A percentile compares a stretch with the other conserved stretches of the same genome.
Evolutionary conservation across 2,329 filamentous ascomycete species (phyloP).

Genomic region (Fusarium equiseti): DNA sequence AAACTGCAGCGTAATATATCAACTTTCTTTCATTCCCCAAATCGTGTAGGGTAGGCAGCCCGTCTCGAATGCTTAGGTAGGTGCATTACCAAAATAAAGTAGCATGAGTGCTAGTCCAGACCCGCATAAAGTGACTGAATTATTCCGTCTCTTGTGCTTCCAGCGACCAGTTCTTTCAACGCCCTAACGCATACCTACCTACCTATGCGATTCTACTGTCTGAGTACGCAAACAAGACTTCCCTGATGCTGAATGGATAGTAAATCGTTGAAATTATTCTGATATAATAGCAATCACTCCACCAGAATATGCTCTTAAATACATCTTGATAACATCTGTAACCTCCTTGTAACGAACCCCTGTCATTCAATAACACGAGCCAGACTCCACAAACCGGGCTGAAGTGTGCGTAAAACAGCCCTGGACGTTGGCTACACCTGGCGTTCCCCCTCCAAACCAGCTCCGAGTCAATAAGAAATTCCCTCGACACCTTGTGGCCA

Average conservation of each 20-base stretch:
- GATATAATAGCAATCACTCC: background rate
- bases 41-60: background rate
- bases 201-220: background rate
- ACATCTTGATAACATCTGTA: background rate
- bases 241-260: background rate
- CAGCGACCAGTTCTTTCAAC: background rate
- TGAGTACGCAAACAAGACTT: background rate
- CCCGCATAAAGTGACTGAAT: background rate
- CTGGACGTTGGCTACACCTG: background rate
- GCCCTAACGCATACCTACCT: background rate
- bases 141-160: background rate
- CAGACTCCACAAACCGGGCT: slow-evolving; percentile 34
- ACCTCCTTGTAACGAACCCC: background rate
- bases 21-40: background rate
- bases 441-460: background rate
- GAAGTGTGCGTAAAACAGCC: slow-evolving; percentile 20
- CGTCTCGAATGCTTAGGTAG: background rate
- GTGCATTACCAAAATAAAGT: background rate
- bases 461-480: background rate
- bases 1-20: background rate
- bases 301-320: background rate
- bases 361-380: background rate
- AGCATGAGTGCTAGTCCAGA: background rate
- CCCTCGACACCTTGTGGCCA: background rate
- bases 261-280: background rate